Conservation (phyloP, 1,139 yeast species). For the Saccharomycopsis hybrid region DNA sequence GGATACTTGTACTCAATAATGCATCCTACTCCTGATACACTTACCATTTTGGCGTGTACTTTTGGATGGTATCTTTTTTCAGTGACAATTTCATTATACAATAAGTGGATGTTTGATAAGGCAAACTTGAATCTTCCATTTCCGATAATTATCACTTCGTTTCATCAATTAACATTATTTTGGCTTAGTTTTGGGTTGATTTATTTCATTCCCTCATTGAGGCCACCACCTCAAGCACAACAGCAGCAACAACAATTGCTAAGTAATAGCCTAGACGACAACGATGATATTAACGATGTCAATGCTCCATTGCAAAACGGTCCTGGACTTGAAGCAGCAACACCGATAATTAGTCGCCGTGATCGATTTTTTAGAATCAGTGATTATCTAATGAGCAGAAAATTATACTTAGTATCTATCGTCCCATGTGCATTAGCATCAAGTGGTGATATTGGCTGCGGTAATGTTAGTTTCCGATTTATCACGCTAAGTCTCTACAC, state of each 20-base stretch:
- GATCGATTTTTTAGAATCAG: not conserved
- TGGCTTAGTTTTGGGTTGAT: slow-evolving; percentile 40
- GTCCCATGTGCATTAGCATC: slow-evolving; percentile 84
- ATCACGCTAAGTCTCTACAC: slow-evolving; percentile 83
- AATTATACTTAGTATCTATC: slow-evolving; percentile 46
- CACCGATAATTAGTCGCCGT: not conserved
- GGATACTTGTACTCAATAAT: not conserved
- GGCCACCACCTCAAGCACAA: slow-evolving; percentile 33
- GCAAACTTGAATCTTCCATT: slow-evolving; percentile 66
- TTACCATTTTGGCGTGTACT: slow-evolving; percentile 23
- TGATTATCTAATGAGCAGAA: slow-evolving; percentile 27
- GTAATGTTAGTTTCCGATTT: slow-evolving; percentile 73
- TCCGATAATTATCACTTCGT: slow-evolving; percentile 77
- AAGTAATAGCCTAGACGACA: slow-evolving; percentile 16
- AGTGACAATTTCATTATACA: slow-evolving; percentile 75
- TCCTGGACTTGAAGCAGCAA: too few relatives aligned
- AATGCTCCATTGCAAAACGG: too few relatives aligned
- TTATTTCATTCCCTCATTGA: slow-evolving; percentile 39
- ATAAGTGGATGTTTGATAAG: slow-evolving; percentile 93
- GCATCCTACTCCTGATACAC: slow-evolving; percentile 15
- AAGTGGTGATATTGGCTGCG: slow-evolving; percentile 90
- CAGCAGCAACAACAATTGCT: slow-evolving; percentile 17
- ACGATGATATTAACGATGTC: too few relatives aligned
- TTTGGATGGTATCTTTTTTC: slow-evolving; percentile 53
- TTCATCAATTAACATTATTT: slow-evolving; percentile 75